Conservation (phyloP, 305 asterid species). For the Salvia sclarea region DNA sequence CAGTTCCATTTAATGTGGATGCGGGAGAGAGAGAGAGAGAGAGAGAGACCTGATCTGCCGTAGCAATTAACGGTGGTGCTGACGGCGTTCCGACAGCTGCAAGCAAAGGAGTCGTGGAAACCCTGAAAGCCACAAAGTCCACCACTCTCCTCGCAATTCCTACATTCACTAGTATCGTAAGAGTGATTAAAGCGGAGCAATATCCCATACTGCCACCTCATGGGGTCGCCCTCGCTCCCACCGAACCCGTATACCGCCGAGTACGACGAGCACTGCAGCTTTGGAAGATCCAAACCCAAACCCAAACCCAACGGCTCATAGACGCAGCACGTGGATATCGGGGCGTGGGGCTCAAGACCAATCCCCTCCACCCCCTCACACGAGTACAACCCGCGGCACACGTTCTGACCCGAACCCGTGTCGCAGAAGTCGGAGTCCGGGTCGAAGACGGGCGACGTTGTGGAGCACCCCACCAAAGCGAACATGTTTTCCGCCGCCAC, state of each 20-base stretch:
- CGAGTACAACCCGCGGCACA: slow-evolving; percentile 64
- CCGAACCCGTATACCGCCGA: slow-evolving; percentile 71
- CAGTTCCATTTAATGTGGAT: no score
- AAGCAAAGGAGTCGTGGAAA: slow-evolving; percentile 48
- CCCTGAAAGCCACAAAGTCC: slow-evolving; percentile 69
- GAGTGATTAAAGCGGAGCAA: slow-evolving; percentile 48
- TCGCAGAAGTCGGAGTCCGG: slow-evolving; percentile 52
- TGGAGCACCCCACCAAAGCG: slow-evolving; percentile 67
- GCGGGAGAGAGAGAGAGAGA: not conserved
- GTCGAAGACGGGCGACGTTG: slow-evolving; percentile 63
- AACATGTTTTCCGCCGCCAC: slow-evolving; percentile 46
- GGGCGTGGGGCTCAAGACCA: slow-evolving; percentile 57
- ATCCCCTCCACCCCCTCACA: slow-evolving; percentile 57
- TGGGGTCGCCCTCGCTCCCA: slow-evolving; percentile 70
- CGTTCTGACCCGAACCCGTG: slow-evolving; percentile 54
- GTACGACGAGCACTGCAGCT: slow-evolving; percentile 73
- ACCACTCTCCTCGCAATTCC: slow-evolving; percentile 71
- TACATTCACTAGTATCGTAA: slow-evolving; percentile 38
- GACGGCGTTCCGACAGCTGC: slow-evolving; percentile 58
- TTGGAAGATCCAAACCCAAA: slow-evolving; percentile 55
- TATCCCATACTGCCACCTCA: slow-evolving; percentile 79
- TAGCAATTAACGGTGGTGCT: slow-evolving; percentile 62
- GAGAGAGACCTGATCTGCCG: slow-evolving; percentile 54
- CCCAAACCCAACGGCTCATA: slow-evolving; percentile 50
- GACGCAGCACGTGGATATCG: slow-evolving; percentile 67